Conservation (phyloP, 2,329 filamentous ascomycete genomes). For the Hymenoscyphus repandus region DNA sequence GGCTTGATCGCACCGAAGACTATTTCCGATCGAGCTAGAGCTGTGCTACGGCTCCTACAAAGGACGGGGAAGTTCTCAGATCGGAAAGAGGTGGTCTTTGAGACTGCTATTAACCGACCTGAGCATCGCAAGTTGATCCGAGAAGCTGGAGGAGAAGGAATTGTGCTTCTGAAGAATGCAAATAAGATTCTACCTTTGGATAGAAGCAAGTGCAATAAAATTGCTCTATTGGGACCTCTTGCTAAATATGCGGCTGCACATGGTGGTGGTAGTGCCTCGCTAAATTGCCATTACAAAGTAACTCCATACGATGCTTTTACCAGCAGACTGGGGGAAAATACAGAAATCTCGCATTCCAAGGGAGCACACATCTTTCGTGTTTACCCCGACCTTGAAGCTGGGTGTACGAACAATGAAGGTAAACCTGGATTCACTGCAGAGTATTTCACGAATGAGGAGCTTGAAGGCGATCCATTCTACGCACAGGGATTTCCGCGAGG, state of each 20-base stretch:
- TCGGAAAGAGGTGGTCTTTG: not conserved
- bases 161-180: slow-evolving; percentile 60
- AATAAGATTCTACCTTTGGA: slow-evolving; percentile 44
- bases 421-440: slow-evolving; percentile 5
- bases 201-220: slow-evolving; percentile 25
- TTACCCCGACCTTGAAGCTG: slow-evolving; percentile 8
- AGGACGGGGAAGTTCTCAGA: slow-evolving; percentile 2
- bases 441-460: slow-evolving; percentile 2
- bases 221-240: slow-evolving; percentile 45
- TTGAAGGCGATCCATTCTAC: slow-evolving; percentile 5
- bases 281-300: slow-evolving; percentile 57
- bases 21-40: slow-evolving; percentile 7
- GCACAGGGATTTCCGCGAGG: slow-evolving; percentile 4
- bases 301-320: slow-evolving; percentile 66
- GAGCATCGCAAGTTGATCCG: slow-evolving; percentile 40
- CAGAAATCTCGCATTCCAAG: not conserved
- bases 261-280: slow-evolving; percentile 58
- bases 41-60: slow-evolving; percentile 11
- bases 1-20: slow-evolving; percentile 4
- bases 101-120: slow-evolving; percentile 11
- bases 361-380: slow-evolving; percentile 12
- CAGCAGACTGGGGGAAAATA: slow-evolving; percentile 4
- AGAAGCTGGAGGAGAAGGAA: slow-evolving; percentile 49
- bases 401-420: not conserved
- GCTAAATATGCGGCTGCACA: slow-evolving; percentile 49